Conservation (phyloP, 108 stramenopile species). For the Skeletonema marinoi region DNA sequence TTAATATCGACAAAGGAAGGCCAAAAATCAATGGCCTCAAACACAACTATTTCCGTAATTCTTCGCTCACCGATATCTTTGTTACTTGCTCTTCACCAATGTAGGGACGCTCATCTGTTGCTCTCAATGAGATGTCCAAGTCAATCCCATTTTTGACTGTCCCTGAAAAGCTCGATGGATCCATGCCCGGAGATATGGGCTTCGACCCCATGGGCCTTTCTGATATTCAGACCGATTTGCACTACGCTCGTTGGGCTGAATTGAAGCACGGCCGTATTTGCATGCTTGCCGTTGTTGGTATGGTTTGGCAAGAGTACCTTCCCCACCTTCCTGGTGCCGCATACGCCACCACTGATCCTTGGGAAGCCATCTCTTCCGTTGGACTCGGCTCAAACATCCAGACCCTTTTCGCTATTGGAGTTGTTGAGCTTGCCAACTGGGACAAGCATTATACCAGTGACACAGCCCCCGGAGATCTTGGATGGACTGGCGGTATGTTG, state of each 20-base stretch:
- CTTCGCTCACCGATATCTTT: background rate
- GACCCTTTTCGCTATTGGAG: constrained; percentile 74
- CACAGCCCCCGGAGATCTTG: constrained; percentile 79
- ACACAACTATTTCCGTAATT: background rate
- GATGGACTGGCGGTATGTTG: constrained; percentile 55
- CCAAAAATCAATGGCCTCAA: background rate
- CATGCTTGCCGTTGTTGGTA: constrained; percentile 86
- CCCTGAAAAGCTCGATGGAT: constrained; percentile 93
- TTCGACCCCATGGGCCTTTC: constrained; percentile 97
- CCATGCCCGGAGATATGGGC: constrained; percentile 94
- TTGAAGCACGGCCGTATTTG: constrained; percentile 81
- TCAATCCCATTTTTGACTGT: constrained; percentile 93
- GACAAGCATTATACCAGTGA: constrained; percentile 68
- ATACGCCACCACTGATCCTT: constrained; percentile 78
- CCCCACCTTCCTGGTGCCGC: constrained; percentile 83
- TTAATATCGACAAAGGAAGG: background rate
- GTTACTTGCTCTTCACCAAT: background rate
- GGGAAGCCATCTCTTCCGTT: constrained; percentile 71
- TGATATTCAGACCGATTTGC: constrained; percentile 78
- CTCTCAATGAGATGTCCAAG: constrained; percentile 83
- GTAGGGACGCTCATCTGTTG: constrained; percentile 55
- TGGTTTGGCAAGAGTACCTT: constrained; percentile 76
- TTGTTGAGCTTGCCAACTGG: constrained; percentile 73
- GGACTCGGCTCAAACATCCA: constrained; percentile 82
- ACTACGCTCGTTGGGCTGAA: constrained; percentile 90